These are phyloP conservation scores for Capsicum rhomboideum DNA, from an alignment of 257 asterid species.

Conservation along the genomic window DNA sequence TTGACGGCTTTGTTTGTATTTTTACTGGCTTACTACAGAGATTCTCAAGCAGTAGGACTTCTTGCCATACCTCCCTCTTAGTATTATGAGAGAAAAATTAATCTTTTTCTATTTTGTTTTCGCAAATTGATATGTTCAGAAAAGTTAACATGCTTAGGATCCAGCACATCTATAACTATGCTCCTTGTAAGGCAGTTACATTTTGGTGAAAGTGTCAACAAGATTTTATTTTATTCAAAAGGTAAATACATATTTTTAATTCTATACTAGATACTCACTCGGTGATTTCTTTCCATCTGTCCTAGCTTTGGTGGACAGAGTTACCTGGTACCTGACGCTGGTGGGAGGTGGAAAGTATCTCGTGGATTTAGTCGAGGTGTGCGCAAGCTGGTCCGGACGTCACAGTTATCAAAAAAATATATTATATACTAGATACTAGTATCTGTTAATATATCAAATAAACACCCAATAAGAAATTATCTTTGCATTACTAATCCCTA, in stretches of 20 bases:
- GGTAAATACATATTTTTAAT: too few species aligned
- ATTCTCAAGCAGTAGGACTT: background rate
- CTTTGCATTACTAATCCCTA: too few species aligned
- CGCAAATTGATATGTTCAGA: background rate
- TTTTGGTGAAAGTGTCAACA: background rate
- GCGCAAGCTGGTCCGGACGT: too few species aligned
- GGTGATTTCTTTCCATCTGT: too few species aligned
- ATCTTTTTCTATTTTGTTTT: background rate
- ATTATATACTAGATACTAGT: background rate
- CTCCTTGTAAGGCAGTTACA: background rate
- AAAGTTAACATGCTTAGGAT: background rate
- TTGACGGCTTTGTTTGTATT: background rate
- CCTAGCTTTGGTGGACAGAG: too few species aligned
- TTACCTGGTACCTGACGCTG: too few species aligned
- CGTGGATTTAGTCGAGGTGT: too few species aligned
- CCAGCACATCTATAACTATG: background rate
- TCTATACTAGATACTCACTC: too few species aligned
- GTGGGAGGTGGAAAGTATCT: too few species aligned
- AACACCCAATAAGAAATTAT: background rate
- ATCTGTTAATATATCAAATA: background rate
- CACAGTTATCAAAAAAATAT: too few species aligned
- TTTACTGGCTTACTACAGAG: background rate
- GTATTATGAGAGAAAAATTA: background rate
- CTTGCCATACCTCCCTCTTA: background rate
- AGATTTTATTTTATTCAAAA: background rate